Evolutionary conservation across 176 grass and related monocot genomes (phyloP), one percentile per base, ranked within the genome.

Genomic region (Oryza australiensis): DNA sequence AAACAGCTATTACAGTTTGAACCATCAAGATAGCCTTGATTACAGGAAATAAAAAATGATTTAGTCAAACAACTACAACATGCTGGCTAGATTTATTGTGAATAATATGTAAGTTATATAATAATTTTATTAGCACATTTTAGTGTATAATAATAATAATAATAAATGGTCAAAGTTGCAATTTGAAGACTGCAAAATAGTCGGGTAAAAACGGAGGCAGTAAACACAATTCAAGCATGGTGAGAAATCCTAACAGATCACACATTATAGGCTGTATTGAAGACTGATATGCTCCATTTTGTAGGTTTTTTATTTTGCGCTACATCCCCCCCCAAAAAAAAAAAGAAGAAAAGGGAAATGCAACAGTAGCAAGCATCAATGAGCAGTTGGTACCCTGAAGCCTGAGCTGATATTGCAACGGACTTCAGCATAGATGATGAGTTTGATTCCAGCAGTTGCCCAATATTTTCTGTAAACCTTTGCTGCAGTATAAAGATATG

Each of bases 371-470:
- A 14, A 57, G 77, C 71, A 78, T 70, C n/a, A 49, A 46, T 29
- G 26, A 69, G 49, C 35, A 64, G 55, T 69, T 69, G 1, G 41
- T 81, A 94, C 92, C 89, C 92, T 78, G 86, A 82, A 87, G 83
- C 80, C 42, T 84, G 89, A 63, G 86, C 68, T 66, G 86, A 79
- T 81, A 82, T 84, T 78, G 83, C 68, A 71, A 86, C 63, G 1
- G 86, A 75, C 62, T 91, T 94, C 20, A 91, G 66, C 49, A 84
- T 82, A 20, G 89, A 84, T 51, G 92, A 75, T 1, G 81, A 80
- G 55, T 84, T 91, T 43, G 89, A 66, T 40, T 91, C 92, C 81
- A 94, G 84, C 73, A 94, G 53, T 42, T 90, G 89, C 12, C 83
- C 72, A 70, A 70, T 57, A 33, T 51, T 94, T 70, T 91, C 89